These are phyloP conservation scores for Aspergillus kassunensis DNA, from an alignment of 495 filamentous ascomycete genomes.

Conservation along the genomic window DNA sequence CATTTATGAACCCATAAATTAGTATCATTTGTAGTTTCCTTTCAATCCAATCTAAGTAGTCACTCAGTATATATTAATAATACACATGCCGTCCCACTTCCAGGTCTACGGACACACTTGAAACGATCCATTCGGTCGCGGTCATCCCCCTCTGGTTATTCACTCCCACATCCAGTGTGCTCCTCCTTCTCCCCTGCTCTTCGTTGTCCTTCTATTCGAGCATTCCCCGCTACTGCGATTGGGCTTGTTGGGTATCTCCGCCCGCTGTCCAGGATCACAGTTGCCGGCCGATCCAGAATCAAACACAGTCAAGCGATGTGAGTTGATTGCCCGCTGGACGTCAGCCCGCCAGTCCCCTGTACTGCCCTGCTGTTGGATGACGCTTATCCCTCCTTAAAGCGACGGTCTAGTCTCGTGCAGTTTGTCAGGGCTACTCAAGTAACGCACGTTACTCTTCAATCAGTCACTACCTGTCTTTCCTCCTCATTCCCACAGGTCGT, in stretches of 20 bases:
- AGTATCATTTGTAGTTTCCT: too few species aligned
- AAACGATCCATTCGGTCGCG: conserved; percentile 9
- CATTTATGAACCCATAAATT: not conserved
- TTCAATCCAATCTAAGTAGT: too few species aligned
- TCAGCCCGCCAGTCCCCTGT: conserved; percentile 8
- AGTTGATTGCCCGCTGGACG: conserved; percentile 7
- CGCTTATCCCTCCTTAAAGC: conserved; percentile 11
- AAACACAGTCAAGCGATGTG: conserved; percentile 14
- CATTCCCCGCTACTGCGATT: conserved; percentile 19
- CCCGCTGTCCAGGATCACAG: conserved; percentile 23
- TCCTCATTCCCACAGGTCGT: conserved; percentile 7
- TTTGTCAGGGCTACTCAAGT: conserved; percentile 8
- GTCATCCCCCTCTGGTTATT: conserved; percentile 4
- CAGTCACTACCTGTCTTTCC: not conserved
- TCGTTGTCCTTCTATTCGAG: conserved; percentile 11
- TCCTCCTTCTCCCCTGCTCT: not conserved
- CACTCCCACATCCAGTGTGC: not conserved
- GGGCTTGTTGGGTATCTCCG: conserved; percentile 27
- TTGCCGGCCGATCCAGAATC: conserved; percentile 28
- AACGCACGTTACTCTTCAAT: conserved; percentile 3
- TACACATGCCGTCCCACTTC: not conserved
- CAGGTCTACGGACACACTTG: conserved; percentile 14
- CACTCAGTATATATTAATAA: conserved; percentile 11
- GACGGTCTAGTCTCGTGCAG: conserved; percentile 21
- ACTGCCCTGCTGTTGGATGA: conserved; percentile 8